Percentiles rank a stretch among this genome's conserved stretches.
phyloP scores from a whole-genome alignment of 768 basidiomycete genomes.

The Hypsizygus marmoreus region DNA sequence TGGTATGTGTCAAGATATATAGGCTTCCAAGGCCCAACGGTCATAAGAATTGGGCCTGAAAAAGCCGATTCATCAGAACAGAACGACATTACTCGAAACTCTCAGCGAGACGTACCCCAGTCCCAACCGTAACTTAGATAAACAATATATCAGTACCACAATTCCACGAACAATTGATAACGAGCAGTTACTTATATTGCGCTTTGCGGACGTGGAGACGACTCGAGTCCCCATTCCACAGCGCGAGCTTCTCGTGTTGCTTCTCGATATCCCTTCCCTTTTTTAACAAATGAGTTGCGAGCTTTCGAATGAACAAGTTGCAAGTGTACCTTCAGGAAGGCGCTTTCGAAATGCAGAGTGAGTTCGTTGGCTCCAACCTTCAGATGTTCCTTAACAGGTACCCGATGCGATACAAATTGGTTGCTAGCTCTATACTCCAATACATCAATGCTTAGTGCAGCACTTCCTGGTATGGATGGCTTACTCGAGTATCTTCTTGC shows the following conservation, averaged over 20 bases:
- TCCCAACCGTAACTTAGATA: constrained; percentile 81
- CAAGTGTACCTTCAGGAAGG: constrained; percentile 69
- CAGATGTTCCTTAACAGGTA: constrained; percentile 55
- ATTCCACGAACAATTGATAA: not conserved
- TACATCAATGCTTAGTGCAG: no score
- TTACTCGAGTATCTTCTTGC: constrained; percentile 63
- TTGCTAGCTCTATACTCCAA: constrained; percentile 72
- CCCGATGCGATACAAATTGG: constrained; percentile 81
- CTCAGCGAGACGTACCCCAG: constrained; percentile 70
- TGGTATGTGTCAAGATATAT: constrained; percentile 71
- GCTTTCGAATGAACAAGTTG: no score
- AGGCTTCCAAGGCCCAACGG: constrained; percentile 86
- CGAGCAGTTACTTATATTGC: constrained; percentile 73
- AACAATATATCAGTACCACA: not conserved
- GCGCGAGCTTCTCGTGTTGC: constrained; percentile 53
- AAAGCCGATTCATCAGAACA: constrained; percentile 6
- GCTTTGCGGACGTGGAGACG: constrained; percentile 92
- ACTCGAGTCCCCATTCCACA: constrained; percentile 93
- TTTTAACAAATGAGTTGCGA: no score
- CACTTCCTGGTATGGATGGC: no score
- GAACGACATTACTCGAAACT: no score
- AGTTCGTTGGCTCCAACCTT: constrained; percentile 66
- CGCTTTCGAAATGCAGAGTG: constrained; percentile 68
- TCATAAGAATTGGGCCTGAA: constrained; percentile 82
- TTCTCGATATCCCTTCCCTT: constrained; percentile 80